Evolutionary conservation across 441 rosid species (phyloP), one percentile per base, ranked within the genome.

Genomic region (Gossypium aridum): DNA sequence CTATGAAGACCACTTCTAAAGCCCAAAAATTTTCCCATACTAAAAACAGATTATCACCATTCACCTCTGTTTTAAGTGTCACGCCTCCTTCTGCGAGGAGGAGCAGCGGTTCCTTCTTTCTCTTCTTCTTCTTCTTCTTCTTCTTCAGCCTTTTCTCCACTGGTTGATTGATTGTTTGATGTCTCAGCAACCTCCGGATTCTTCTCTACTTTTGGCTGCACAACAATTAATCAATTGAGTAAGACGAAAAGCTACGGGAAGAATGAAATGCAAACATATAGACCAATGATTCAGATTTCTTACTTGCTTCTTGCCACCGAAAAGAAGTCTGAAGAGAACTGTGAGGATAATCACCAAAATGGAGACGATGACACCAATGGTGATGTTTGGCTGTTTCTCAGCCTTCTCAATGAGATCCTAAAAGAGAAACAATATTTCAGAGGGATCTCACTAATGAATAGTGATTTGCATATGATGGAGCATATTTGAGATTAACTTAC

Each of bases 381-480:
- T 93, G 64, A 90, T 72, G 77, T 88, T 92, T 5, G 98, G 96
- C 74, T 96, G 97, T 74, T 84, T 85, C 91, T 96, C 99, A 64
- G 89, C 98, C 92, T 91, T 89, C 80, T 88, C 96, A 20, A 93
- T 77, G 31, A 96, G 75, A 71, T 96, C 97, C 99, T 96, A 45
- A 7, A 39, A 49, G 23, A 47, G 0, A 43, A 34, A 28, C 1
- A 4, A 12, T 3, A 8, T 19, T 55, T 20, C 69, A 53, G 19
- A 31, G 10, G 2, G 2, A 10, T 16, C 9, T 6, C 71, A 63
- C 66, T 47, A 6, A 43, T 14, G 16, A 60, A n/a, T 75, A 59
- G 49, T 26, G 17, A 53, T 19, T 43, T 8, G 43, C 2, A 43
- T 23, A 9, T 10, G 14, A 74, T 65, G 62, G 26, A 45, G 10